A percentile compares a stretch with the other conserved stretches of the same genome.
phyloP scores from a whole-genome alignment of 2,329 filamentous ascomycete genomes.

The Aaosphaeria arxii region DNA sequence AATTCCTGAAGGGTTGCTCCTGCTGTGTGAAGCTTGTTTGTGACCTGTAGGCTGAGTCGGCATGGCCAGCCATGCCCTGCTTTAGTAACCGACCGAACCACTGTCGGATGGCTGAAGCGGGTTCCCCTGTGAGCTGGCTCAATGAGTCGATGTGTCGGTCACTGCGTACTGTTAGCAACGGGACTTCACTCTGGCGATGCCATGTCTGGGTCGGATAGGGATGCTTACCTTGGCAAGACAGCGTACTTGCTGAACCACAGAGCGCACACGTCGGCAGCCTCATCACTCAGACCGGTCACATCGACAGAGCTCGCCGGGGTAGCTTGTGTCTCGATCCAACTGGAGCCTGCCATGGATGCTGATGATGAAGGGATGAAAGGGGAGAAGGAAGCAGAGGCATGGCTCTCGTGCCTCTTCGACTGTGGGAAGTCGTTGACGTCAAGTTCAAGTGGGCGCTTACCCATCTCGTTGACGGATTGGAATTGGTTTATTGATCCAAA shows the following conservation, averaged over 20 bases:
- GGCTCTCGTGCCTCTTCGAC: constrained; percentile 29
- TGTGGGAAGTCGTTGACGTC: constrained; percentile 30
- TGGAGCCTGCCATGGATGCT: constrained; percentile 15
- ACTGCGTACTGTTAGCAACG: constrained; percentile 6
- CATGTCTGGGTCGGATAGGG: background rate
- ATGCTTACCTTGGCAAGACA: constrained; percentile 24
- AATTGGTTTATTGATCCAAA: constrained; percentile 18
- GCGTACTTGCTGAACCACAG: constrained; percentile 38
- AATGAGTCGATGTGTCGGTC: constrained; percentile 35
- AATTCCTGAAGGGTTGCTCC: constrained; percentile 15
- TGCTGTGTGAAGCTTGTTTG: constrained; percentile 28
- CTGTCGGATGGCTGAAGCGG: constrained; percentile 27
- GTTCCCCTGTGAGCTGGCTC: constrained; percentile 34
- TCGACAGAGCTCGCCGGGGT: constrained; percentile 16
- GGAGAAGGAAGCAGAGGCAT: constrained; percentile 21
- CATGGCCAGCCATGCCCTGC: constrained; percentile 31
- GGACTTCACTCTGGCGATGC: constrained; percentile 3
- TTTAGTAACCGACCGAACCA: constrained; percentile 37
- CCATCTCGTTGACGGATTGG: constrained; percentile 12
- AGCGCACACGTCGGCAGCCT: constrained; percentile 36
- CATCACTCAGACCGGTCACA: constrained; percentile 27
- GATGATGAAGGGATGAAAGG: constrained; percentile 6
- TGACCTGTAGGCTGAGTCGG: constrained; percentile 37
- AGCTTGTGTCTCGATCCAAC: constrained; percentile 22
- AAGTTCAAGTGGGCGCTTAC: constrained; percentile 30